Evolutionary conservation across 129 eudicot species (phyloP).

Genomic region (Tagetes patula): DNA sequence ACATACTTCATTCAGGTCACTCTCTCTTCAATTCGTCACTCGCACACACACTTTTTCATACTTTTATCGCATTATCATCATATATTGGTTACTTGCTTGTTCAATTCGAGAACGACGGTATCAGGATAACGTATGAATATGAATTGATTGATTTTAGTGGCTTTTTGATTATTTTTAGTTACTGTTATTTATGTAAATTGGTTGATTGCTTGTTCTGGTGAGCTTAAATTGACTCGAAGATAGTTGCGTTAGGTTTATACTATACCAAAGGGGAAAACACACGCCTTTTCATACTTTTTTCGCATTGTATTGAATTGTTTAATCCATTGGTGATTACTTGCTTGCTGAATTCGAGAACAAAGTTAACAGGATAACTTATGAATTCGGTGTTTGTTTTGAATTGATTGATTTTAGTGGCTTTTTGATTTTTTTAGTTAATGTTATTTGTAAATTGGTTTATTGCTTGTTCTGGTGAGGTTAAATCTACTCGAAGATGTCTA

Average conservation of each 20-base stretch:
- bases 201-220: constrained; percentile 21
- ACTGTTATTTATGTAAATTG: not conserved
- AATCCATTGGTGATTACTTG: constrained; percentile 7
- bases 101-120: constrained; percentile 2
- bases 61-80: not conserved
- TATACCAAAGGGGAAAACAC: not conserved
- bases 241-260: not conserved
- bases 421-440: not conserved
- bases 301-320: not conserved
- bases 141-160: not conserved
- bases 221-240: constrained; percentile 1
- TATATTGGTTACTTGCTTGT: not conserved
- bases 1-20: constrained; percentile 36
- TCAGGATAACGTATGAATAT: not conserved
- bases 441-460: not conserved
- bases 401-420: not conserved
- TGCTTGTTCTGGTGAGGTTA: constrained; percentile 18
- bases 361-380: not conserved
- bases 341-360: constrained; percentile 10
- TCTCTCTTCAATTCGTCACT: not conserved
- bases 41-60: constrained; percentile 1
- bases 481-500: not conserved
- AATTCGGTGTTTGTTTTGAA: not conserved
- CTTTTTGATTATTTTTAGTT: not conserved
- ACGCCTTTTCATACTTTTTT: no score